phyloP scores from a whole-genome alignment of 1,139 yeast genomes.

The Pichia inconspicua region DNA sequence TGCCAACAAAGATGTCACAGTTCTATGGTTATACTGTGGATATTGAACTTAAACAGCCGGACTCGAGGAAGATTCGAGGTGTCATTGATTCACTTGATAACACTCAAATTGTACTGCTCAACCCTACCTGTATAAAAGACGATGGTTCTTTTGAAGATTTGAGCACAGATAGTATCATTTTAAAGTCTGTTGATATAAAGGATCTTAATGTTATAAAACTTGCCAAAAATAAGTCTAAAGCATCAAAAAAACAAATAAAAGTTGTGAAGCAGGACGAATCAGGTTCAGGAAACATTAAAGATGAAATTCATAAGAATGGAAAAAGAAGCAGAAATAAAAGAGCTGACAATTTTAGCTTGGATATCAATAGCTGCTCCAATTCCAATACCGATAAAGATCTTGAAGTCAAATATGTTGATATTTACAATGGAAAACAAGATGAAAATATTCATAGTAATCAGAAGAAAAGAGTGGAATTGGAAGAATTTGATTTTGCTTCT shows the following conservation, averaged over 20 bases:
- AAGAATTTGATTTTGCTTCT: constrained; percentile 82
- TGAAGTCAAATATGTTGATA: constrained; percentile 9
- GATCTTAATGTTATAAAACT: constrained; percentile 45
- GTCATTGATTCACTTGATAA: constrained; percentile 38
- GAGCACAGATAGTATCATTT: constrained; percentile 18
- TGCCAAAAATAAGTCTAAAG: constrained; percentile 32
- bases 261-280: constrained; percentile 3
- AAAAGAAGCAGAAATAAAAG: background rate
- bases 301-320: background rate
- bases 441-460: background rate
- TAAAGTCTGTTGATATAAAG: constrained; percentile 33
- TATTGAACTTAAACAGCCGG: constrained; percentile 35
- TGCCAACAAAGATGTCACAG: constrained; percentile 30
- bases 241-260: constrained; percentile 8
- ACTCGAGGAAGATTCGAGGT: constrained; percentile 40
- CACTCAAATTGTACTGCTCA: constrained; percentile 31
- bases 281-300: background rate
- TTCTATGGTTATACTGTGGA: constrained; percentile 51
- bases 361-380: background rate
- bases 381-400: constrained; percentile 1
- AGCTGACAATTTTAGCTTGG: background rate
- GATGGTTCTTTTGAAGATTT: constrained; percentile 9
- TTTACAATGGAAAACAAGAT: constrained; percentile 6
- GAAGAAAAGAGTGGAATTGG: constrained; percentile 41
- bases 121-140: constrained; percentile 2